Percentiles rank a stretch among this genome's conserved stretches.
Conservation (phyloP, 495 filamentous ascomycete genomes). For the Apodospora peruviana region DNA sequence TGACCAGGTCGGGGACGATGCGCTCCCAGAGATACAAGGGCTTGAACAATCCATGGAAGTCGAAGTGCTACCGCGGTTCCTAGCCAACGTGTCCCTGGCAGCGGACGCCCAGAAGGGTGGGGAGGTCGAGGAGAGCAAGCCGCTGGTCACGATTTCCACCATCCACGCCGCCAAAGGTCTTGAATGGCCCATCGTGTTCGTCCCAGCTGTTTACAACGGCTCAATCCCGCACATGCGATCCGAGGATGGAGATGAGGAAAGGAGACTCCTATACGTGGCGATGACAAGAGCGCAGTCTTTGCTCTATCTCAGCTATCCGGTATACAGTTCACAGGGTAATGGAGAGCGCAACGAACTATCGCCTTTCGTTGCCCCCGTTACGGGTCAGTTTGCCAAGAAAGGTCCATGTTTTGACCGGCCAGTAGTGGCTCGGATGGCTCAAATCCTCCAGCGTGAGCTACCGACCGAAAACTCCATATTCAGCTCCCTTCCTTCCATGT, state of each 20-base stretch:
- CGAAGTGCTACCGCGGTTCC: conserved; percentile 69
- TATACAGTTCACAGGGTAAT: conserved; percentile 27
- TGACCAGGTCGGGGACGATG: conserved; percentile 53
- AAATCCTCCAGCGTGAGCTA: conserved; percentile 33
- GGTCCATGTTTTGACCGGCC: conserved; percentile 41
- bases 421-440: conserved; percentile 33
- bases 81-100: conserved; percentile 84
- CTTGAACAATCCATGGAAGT: conserved; percentile 63
- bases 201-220: conserved; percentile 85
- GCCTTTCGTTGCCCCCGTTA: conserved; percentile 31
- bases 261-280: conserved; percentile 88
- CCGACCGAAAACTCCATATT: conserved; percentile 36
- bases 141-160: conserved; percentile 85
- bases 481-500: conserved; percentile 34
- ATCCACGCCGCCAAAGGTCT: conserved; percentile 96
- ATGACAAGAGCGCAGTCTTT: conserved; percentile 94
- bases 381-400: conserved; percentile 31
- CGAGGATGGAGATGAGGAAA: conserved; percentile 86
- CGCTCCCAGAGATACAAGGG: conserved; percentile 71
- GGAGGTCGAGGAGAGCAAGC: conserved; percentile 47
- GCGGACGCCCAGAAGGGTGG: conserved; percentile 65
- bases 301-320: conserved; percentile 84
- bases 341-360: conserved; percentile 33
- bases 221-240: conserved; percentile 92
- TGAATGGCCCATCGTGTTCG: conserved; percentile 96